Evolutionary conservation across 495 filamentous ascomycete genomes (phyloP).

Genomic region (Paragyromitra xinjiangensis): DNA sequence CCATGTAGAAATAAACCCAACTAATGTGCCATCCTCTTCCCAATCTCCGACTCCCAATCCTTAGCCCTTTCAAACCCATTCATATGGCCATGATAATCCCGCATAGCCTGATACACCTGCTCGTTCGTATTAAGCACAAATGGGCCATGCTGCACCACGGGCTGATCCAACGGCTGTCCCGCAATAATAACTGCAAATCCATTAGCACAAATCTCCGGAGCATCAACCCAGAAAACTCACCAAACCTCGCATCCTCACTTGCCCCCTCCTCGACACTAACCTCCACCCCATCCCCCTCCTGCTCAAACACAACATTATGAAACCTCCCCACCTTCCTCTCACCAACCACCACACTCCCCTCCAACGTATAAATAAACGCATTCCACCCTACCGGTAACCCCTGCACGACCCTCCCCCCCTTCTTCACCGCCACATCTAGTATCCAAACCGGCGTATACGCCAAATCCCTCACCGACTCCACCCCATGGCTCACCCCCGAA

Average conservation of each 20-base stretch:
- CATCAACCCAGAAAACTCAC: slow-evolving; percentile 56
- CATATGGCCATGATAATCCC: slow-evolving; percentile 78
- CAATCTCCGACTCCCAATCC: slow-evolving; percentile 90
- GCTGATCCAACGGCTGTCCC: slow-evolving; percentile 87
- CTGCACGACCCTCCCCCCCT: slow-evolving; percentile 78
- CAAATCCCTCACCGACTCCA: slow-evolving; percentile 84
- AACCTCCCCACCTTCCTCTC: slow-evolving; percentile 72
- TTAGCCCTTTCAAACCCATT: slow-evolving; percentile 91
- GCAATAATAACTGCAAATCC: slow-evolving; percentile 71
- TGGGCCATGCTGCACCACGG: slow-evolving; percentile 93
- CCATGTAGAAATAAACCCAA: neutral
- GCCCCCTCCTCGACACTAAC: slow-evolving; percentile 78
- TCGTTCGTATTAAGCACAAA: slow-evolving; percentile 86
- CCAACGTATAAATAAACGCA: slow-evolving; percentile 82
- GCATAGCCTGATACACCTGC: slow-evolving; percentile 87
- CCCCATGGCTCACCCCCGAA: slow-evolving; percentile 78
- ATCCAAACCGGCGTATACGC: slow-evolving; percentile 97
- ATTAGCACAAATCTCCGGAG: neutral
- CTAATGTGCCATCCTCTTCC: slow-evolving; percentile 70
- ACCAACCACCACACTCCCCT: slow-evolving; percentile 70
- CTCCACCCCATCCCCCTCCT: slow-evolving; percentile 79
- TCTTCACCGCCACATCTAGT: slow-evolving; percentile 79
- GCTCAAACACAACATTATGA: slow-evolving; percentile 90
- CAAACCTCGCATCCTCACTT: slow-evolving; percentile 71
- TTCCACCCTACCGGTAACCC: slow-evolving; percentile 82